Evolutionary conservation across 805 yeast genomes (phyloP).

Genomic region (Cyberlindnera xylosilytica): DNA sequence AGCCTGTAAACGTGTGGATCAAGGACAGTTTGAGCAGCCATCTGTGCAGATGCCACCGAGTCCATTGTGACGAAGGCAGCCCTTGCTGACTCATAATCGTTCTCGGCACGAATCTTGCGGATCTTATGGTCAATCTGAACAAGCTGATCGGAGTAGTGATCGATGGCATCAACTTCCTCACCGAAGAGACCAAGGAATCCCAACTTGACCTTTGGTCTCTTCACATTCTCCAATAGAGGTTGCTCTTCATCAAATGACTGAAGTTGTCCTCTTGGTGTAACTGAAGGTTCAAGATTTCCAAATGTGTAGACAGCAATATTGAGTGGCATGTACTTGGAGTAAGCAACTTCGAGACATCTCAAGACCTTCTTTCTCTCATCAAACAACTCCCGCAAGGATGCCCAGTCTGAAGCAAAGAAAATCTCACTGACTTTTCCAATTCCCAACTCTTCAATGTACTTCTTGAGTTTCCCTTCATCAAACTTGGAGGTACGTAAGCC

Average conservation of each 20-base stretch:
- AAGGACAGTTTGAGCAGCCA: slow-evolving; percentile 92
- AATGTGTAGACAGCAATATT: slow-evolving; percentile 24
- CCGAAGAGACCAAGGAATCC: slow-evolving; percentile 54
- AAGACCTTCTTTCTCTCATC: slow-evolving; percentile 52
- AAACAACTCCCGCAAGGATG: slow-evolving; percentile 59
- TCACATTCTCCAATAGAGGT: slow-evolving; percentile 1
- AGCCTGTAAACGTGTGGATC: slow-evolving; percentile 85
- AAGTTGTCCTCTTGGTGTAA: slow-evolving; percentile 15
- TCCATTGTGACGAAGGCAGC: slow-evolving; percentile 95
- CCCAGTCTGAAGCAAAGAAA: slow-evolving; percentile 86
- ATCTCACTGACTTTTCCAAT: slow-evolving; percentile 79
- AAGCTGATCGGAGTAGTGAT: slow-evolving; percentile 64
- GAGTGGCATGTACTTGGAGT: slow-evolving; percentile 21
- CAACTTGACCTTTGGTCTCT: slow-evolving; percentile 48
- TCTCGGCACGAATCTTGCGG: slow-evolving; percentile 36
- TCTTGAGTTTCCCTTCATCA: slow-evolving; percentile 61
- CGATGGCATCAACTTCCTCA: slow-evolving; percentile 74
- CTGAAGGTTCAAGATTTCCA: slow-evolving; percentile 28
- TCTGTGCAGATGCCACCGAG: slow-evolving; percentile 91
- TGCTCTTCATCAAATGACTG: slow-evolving; percentile 3
- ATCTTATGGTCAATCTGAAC: slow-evolving; percentile 71
- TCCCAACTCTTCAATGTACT: slow-evolving; percentile 72
- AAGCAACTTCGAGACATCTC: slow-evolving; percentile 56
- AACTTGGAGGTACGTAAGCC: slow-evolving; percentile 14
- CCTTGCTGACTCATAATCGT: slow-evolving; percentile 66